Percentiles rank a stretch among this genome's conserved stretches.
These are phyloP conservation scores for Corylus avellana DNA, from an alignment of 306 rosid genomes.

Conservation along the genomic window DNA sequence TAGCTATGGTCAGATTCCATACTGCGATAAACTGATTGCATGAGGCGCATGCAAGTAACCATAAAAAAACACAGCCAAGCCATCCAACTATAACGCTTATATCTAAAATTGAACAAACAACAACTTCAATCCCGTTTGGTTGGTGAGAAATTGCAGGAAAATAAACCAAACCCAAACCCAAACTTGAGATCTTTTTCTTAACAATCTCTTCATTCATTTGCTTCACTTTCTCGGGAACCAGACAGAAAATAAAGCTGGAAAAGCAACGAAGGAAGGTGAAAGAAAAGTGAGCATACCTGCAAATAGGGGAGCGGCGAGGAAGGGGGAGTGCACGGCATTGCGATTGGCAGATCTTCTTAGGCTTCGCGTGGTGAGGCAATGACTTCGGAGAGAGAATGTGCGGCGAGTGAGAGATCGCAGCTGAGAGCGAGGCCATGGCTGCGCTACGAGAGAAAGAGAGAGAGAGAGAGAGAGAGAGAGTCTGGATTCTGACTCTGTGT, in stretches of 20 bases:
- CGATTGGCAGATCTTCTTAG: conserved; percentile 22
- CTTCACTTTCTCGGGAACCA: not conserved
- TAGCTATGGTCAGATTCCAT: not conserved
- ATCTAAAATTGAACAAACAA: not conserved
- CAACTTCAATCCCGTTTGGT: not conserved
- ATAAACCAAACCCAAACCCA: not conserved
- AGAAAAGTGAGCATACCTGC: conserved; percentile 30
- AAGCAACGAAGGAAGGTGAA: not conserved
- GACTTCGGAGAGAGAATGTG: conserved; percentile 23
- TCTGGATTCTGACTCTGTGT: not conserved
- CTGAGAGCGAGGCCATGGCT: conserved; percentile 46
- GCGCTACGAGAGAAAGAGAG: not conserved
- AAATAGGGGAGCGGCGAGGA: conserved; percentile 24
- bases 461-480: not conserved
- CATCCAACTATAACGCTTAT: not conserved
- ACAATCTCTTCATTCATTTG: not conserved
- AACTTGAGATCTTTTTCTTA: not conserved
- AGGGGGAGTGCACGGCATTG: conserved; percentile 37
- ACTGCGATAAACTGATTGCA: not conserved
- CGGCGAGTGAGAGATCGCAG: conserved; percentile 32
- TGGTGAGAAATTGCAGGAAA: not conserved
- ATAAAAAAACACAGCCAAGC: not conserved
- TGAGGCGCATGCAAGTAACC: not conserved
- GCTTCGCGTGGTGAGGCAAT: not conserved
- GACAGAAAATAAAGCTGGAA: not conserved